Evolutionary conservation across 2,329 filamentous ascomycete species (phyloP).

Genomic region (Penicillium sp.): DNA sequence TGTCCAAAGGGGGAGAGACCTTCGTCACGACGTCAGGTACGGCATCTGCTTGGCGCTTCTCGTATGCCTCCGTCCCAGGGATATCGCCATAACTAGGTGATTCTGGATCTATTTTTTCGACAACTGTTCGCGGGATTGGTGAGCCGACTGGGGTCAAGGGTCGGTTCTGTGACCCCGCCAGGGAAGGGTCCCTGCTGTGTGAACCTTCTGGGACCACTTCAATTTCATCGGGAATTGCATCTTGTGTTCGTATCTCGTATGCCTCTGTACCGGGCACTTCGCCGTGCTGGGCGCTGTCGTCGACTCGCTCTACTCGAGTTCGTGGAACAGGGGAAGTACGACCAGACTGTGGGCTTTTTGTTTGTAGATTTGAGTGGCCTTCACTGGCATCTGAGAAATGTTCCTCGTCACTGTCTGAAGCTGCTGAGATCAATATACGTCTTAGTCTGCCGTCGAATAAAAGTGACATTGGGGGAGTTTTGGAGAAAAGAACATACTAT

Average conservation of each 20-base stretch:
- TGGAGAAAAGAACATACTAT: slow-evolving; percentile 44
- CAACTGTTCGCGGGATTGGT: slow-evolving; percentile 60
- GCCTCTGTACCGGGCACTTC: slow-evolving; percentile 63
- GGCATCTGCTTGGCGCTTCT: slow-evolving; percentile 60
- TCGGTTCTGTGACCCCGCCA: slow-evolving; percentile 45
- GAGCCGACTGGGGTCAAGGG: slow-evolving; percentile 54
- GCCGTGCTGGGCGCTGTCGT: slow-evolving; percentile 59
- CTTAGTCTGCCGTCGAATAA: not conserved
- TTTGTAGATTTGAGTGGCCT: slow-evolving; percentile 45
- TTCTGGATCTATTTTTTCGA: slow-evolving; percentile 62
- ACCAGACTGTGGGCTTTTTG: slow-evolving; percentile 39
- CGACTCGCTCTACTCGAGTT: slow-evolving; percentile 65
- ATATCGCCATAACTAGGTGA: slow-evolving; percentile 62
- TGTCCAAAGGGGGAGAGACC: slow-evolving; percentile 46
- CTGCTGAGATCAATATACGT: slow-evolving; percentile 28
- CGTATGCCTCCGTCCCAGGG: slow-evolving; percentile 61
- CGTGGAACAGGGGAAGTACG: slow-evolving; percentile 58
- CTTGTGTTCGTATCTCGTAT: slow-evolving; percentile 58
- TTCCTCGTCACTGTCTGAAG: slow-evolving; percentile 58
- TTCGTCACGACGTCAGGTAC: slow-evolving; percentile 59
- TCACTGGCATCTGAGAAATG: slow-evolving; percentile 68
- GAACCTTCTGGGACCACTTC: slow-evolving; percentile 56
- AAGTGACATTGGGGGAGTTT: not conserved
- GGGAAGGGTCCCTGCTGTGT: slow-evolving; percentile 44
- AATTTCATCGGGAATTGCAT: slow-evolving; percentile 65